Evolutionary conservation across 306 rosid genomes (phyloP).

Genomic region (Fragaria ananassa): DNA sequence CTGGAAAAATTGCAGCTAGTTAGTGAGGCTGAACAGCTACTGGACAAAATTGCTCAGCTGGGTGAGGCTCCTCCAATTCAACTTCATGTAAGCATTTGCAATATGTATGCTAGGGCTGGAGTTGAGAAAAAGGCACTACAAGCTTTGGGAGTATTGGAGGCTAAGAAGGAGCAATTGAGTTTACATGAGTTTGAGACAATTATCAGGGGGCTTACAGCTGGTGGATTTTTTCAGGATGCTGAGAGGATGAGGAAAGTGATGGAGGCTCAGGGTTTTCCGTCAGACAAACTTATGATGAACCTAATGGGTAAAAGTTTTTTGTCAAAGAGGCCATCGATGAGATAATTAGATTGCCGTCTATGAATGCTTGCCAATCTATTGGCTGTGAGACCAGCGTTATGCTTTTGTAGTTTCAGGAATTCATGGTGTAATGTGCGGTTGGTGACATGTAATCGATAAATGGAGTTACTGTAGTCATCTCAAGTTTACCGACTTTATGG

Average conservation of each 20-base stretch:
- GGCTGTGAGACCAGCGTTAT: conserved; percentile 16
- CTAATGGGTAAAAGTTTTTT: conserved; percentile 22
- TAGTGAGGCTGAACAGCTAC: conserved; percentile 72
- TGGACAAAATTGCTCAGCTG: conserved; percentile 59
- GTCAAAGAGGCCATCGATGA: conserved; percentile 21
- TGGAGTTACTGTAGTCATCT: conserved; percentile 12
- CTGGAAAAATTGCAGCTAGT: conserved; percentile 68
- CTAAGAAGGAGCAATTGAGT: conserved; percentile 60
- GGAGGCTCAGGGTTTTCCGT: conserved; percentile 66
- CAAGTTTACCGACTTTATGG: not conserved
- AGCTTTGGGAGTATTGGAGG: conserved; percentile 64
- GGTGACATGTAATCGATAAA: conserved; percentile 12
- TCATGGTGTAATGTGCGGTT: not conserved
- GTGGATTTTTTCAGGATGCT: conserved; percentile 69
- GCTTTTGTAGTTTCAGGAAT: conserved; percentile 13
- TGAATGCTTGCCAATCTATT: conserved; percentile 16
- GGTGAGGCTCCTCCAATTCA: conserved; percentile 74
- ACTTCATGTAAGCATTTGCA: conserved; percentile 74
- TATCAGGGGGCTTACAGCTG: conserved; percentile 43
- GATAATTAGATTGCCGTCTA: conserved; percentile 36
- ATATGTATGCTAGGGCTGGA: conserved; percentile 71
- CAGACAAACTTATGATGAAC: conserved; percentile 22
- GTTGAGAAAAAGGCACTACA: conserved; percentile 78
- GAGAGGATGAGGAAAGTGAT: conserved; percentile 44
- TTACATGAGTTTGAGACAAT: conserved; percentile 58